These are phyloP conservation scores for Mycena leptocephala DNA, from an alignment of 768 basidiomycete genomes.

Conservation along the genomic window DNA sequence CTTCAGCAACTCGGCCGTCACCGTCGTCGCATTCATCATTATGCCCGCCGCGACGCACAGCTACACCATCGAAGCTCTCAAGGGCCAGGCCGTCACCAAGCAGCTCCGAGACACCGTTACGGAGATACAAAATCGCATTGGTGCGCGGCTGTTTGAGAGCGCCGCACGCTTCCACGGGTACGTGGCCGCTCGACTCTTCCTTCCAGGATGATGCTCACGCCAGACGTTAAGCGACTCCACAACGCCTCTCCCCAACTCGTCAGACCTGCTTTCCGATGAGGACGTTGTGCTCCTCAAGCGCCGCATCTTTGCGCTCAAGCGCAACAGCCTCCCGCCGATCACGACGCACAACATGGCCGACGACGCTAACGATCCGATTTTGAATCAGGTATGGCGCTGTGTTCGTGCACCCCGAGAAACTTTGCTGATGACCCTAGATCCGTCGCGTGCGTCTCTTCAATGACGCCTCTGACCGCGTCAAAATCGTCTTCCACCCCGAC, in stretches of 20 bases:
- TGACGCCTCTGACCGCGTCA: conserved; percentile 89
- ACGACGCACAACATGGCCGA: conserved; percentile 99
- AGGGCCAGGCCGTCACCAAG: conserved; percentile 96
- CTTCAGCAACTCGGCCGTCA: conserved; percentile 73
- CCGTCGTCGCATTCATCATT: conserved; percentile 98
- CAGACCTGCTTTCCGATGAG: conserved; percentile 86
- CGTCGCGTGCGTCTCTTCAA: conserved; percentile 97
- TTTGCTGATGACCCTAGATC: conserved; percentile 55
- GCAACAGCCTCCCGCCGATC: conserved; percentile 94
- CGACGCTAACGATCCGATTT: conserved; percentile 91
- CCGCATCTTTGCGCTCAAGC: conserved; percentile 95
- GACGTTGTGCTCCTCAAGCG: conserved; percentile 97
- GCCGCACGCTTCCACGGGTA: conserved; percentile 94
- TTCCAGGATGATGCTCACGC: neutral
- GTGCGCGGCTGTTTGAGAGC: conserved; percentile 93
- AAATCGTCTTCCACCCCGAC: conserved; percentile 98
- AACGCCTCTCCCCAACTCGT: conserved; percentile 87
- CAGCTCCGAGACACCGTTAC: conserved; percentile 96
- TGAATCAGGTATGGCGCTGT: conserved; percentile 73
- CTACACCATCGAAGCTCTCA: conserved; percentile 97
- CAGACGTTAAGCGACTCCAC: conserved; percentile 12
- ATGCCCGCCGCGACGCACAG: conserved; percentile 98
- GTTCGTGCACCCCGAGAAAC: too few relatives aligned
- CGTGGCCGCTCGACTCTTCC: conserved; percentile 52
- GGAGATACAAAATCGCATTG: conserved; percentile 95